Base-by-base conservation (phyloP, 768 basidiomycete genomes). In the Trametes gibbosa region DNA sequence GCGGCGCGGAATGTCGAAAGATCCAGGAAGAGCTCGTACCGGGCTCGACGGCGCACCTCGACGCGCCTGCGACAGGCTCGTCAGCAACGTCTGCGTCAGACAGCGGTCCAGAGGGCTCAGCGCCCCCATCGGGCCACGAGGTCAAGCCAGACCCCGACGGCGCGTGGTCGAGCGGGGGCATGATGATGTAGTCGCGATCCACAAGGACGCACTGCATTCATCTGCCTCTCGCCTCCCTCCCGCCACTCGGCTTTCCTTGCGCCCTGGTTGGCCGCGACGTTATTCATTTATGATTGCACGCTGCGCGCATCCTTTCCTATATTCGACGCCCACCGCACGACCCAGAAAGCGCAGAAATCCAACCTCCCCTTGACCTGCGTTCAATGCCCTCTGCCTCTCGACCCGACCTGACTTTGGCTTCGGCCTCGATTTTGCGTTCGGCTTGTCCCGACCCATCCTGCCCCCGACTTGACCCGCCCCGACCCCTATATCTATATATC, bases 1-100 rank as follows among this genome's bases (percentile, higher is more conserved):
- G 89, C 58, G 91, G 91, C 24, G 81, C 86, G 6, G 91, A 92
- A 50, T 92, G 91, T 70, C 77, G 79, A 61, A 74, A 77, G 63
- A 65, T 69, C n/a, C 76, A 77, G 63, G 70, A 74, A 7, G 69
- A 70, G 56, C 42, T 61, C 60, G 53, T 60, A 40, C 56, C 54
- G 7, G 53, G 58, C 23, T 59, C 46, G 56, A 60, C 58, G 45
- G 66, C 66, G 19, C 63, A 65, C 50, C 59, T 53, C 29, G 63
- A 65, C 49, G 59, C 50, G 24, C 43, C 57, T 34, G 49, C 40
- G 4, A 23, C 42, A 9, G 25, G 41, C 12, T 43, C 61, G 2
- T 45, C 54, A 13, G 49, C 54, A 46, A 42, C 50, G 25, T 27
- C 49, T 19, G 51, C 43, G n/a, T 61, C 60, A 27, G 60, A 61